phyloP scores from a whole-genome alignment of 1,284 basidiomycete genomes.

The Erythrobasidium hasegawianum region DNA sequence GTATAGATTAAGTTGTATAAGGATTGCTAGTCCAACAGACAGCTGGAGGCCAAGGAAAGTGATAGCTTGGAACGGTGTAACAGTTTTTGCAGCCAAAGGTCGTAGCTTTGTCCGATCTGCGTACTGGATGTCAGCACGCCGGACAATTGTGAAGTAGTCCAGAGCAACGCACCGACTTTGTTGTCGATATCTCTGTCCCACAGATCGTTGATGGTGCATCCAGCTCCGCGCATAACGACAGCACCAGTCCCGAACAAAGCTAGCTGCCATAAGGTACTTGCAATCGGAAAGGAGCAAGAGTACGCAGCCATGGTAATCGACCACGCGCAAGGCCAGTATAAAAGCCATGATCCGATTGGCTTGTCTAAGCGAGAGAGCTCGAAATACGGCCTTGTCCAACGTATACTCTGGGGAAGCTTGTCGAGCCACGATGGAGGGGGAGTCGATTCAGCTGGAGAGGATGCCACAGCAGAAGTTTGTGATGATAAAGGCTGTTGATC shows the following conservation, averaged over 20 bases:
- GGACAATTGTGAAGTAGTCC: too few relatives aligned
- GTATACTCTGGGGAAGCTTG: constrained; percentile 29
- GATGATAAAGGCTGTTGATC: too few relatives aligned
- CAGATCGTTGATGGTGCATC: constrained; percentile 98
- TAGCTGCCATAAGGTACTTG: constrained; percentile 68
- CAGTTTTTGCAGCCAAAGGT: constrained; percentile 75
- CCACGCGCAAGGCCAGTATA: constrained; percentile 96
- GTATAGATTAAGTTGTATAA: constrained; percentile 91
- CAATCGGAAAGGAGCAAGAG: constrained; percentile 62
- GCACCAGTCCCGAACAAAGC: constrained; percentile 85
- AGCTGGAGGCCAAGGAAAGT: constrained; percentile 81
- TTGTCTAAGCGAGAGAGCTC: constrained; percentile 87
- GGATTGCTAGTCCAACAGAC: constrained; percentile 75
- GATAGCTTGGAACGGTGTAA: constrained; percentile 71
- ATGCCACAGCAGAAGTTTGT: not conserved
- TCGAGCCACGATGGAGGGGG: constrained; percentile 33
- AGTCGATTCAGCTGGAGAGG: not conserved
- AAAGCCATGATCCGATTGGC: constrained; percentile 84
- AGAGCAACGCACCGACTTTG: constrained; percentile 68
- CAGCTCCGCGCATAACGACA: constrained; percentile 95
- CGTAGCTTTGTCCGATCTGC: constrained; percentile 62
- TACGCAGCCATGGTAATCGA: constrained; percentile 92
- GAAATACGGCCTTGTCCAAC: constrained; percentile 63
- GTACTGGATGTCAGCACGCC: not conserved
- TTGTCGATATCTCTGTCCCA: constrained; percentile 92